phyloP scores from a whole-genome alignment of 805 yeast genomes.

The Maudiozyma pseudohumilis region DNA sequence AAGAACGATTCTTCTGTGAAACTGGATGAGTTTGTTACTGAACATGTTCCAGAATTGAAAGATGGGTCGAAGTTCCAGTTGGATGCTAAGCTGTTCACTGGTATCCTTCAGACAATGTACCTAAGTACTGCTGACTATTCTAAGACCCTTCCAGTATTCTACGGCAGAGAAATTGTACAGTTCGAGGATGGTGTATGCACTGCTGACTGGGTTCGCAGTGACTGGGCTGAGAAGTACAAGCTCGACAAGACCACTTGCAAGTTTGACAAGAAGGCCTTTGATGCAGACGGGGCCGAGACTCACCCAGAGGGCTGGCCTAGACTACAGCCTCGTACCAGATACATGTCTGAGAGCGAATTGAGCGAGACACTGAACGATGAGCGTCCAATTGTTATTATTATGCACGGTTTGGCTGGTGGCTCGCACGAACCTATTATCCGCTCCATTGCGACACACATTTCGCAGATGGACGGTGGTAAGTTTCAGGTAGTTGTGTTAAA shows the following conservation, averaged over 20 bases:
- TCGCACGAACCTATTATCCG: constrained; percentile 67
- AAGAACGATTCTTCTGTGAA: constrained; percentile 14
- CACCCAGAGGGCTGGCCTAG: constrained; percentile 46
- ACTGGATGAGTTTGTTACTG: constrained; percentile 17
- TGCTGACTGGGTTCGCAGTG: constrained; percentile 52
- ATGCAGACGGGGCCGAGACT: constrained; percentile 31
- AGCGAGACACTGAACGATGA: constrained; percentile 26
- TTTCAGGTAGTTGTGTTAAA: constrained; percentile 57
- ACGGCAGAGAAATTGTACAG: constrained; percentile 58
- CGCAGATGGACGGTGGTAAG: constrained; percentile 29
- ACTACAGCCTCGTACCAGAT: constrained; percentile 62
- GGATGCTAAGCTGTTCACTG: constrained; percentile 58
- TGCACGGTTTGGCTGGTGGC: constrained; percentile 75
- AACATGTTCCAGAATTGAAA: constrained; percentile 36
- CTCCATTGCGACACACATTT: constrained; percentile 39
- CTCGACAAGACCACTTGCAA: constrained; percentile 7
- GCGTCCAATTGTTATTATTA: constrained; percentile 50
- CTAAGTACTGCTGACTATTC: constrained; percentile 47
- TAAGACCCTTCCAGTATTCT: constrained; percentile 47
- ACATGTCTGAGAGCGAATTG: constrained; percentile 39
- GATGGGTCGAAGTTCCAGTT: constrained; percentile 43
- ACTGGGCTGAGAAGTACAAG: constrained; percentile 19
- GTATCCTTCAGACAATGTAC: constrained; percentile 68
- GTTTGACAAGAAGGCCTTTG: constrained; percentile 23
- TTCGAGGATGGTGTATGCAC: constrained; percentile 68